Conservation (phyloP, 2,329 filamentous ascomycete genomes). For the Epichloe uncinata region DNA sequence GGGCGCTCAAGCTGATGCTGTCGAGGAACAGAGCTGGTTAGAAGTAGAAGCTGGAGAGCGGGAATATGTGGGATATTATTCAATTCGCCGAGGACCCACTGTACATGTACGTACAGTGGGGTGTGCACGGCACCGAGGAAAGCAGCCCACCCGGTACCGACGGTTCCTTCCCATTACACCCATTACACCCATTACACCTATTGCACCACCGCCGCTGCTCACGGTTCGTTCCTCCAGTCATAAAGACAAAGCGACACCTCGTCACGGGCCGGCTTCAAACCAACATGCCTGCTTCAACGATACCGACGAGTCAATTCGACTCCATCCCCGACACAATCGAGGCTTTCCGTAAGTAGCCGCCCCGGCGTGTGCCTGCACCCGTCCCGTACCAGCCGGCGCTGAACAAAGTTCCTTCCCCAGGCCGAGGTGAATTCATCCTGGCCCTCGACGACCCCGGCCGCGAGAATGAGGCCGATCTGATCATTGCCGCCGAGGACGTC, state of each 20-base stretch:
- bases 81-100: background rate
- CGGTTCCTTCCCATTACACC: no score
- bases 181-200: no score
- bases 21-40: background rate
- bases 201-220: no score
- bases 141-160: no score
- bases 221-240: no score
- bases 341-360: constrained; percentile 44
- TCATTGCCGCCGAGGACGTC: constrained; percentile 76
- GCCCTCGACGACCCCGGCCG: constrained; percentile 85
- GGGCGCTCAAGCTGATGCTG: background rate
- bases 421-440: constrained; percentile 81
- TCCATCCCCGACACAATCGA: constrained; percentile 50
- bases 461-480: constrained; percentile 97
- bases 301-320: constrained; percentile 44
- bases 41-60: background rate
- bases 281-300: constrained; percentile 36
- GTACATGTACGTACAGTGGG: no score
- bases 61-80: background rate
- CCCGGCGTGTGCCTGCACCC: background rate
- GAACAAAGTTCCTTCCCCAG: constrained; percentile 23
- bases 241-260: background rate
- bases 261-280: background rate
- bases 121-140: no score
- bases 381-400: constrained; percentile 1